Conservation (phyloP, 2,329 filamentous ascomycete species). For the Stemphylium lycopersici region DNA sequence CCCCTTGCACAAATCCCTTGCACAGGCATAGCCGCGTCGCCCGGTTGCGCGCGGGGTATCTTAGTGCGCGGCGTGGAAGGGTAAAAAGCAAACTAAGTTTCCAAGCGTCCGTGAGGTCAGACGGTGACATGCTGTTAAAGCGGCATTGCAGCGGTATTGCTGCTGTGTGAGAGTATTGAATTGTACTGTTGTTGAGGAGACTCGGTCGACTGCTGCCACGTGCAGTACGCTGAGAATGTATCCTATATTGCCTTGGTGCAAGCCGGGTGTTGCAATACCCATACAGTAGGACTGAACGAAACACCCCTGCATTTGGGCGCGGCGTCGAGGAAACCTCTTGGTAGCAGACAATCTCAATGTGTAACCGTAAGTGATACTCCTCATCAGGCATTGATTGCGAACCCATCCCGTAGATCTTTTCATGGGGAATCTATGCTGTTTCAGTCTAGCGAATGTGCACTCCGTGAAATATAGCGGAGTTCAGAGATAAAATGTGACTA, state of each 20-base stretch:
- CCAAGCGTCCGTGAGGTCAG: not conserved
- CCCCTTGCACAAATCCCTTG: constrained; percentile 9
- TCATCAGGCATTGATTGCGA: constrained; percentile 6
- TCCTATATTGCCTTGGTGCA: constrained; percentile 10
- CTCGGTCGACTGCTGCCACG: constrained; percentile 18
- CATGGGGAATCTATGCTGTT: constrained; percentile 5
- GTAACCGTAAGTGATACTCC: not conserved
- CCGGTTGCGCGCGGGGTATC: constrained; percentile 11
- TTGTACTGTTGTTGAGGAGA: constrained; percentile 10
- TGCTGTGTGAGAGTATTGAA: constrained; percentile 1
- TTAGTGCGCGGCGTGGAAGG: constrained; percentile 15
- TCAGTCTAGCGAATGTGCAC: constrained; percentile 4
- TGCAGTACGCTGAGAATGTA: constrained; percentile 14
- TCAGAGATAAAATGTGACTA: not conserved
- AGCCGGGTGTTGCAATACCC: not conserved
- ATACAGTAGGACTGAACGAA: not conserved
- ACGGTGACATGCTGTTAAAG: constrained; percentile 12
- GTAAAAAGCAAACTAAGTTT: constrained; percentile 14
- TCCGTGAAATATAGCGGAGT: not conserved
- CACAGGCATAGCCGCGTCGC: constrained; percentile 5
- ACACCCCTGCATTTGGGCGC: not conserved
- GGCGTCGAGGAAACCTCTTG: not conserved
- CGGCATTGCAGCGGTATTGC: constrained; percentile 13
- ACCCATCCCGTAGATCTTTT: not conserved
- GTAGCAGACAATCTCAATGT: not conserved